Evolutionary conservation across 1,139 yeast species (phyloP), one percentile per base, ranked within the genome.

Genomic region (Lipomyces yarrowii): DNA sequence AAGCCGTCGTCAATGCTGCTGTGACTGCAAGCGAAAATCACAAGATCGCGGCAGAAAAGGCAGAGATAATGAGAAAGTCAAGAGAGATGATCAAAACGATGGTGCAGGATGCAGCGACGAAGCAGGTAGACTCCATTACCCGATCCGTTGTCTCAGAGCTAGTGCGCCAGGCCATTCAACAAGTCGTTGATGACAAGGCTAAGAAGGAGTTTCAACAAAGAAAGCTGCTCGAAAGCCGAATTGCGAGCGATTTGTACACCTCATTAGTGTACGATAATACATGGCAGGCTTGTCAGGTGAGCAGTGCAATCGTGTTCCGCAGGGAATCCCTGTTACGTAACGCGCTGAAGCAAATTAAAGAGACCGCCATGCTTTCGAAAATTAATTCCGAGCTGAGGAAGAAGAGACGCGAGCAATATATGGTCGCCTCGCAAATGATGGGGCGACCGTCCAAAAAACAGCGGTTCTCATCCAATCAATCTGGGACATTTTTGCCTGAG

Each of bases 371-470:
- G n/a, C 30, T 54, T 18, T 72, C 76, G 11, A 71, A 67, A 59
- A 63, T 61, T n/a, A 61, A 65, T 30, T 67, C 64, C 3, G 74
- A 72, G n/a, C 68, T 69, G 46, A 71, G 63, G 66, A 65, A 61
- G 26, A 61, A 69, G 48, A 63, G 71, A 23, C 67, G 65, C 33
- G 69, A 71, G 42, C 76, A 75, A 61, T 70, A 67, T 61, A 60
- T 65, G 26, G 61, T 58, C 39, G 76, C 76, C 7, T 58, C 70
- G 2, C 66, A 65, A 37, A 66, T 69, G 59, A 67, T 75, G 35
- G 77, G 77, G 2, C 64, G 69, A n/a, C 71, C 73, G n/a, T 37
- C 15, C 21, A 48, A 56, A 51, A 56, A 53, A 63, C 33, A 53
- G 53, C 54, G 67, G 55, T 35, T 56, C 30, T 35, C 67, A 64